phyloP scores from a whole-genome alignment of 2,329 filamentous ascomycete species.

The Gliomastix tumulicola region DNA sequence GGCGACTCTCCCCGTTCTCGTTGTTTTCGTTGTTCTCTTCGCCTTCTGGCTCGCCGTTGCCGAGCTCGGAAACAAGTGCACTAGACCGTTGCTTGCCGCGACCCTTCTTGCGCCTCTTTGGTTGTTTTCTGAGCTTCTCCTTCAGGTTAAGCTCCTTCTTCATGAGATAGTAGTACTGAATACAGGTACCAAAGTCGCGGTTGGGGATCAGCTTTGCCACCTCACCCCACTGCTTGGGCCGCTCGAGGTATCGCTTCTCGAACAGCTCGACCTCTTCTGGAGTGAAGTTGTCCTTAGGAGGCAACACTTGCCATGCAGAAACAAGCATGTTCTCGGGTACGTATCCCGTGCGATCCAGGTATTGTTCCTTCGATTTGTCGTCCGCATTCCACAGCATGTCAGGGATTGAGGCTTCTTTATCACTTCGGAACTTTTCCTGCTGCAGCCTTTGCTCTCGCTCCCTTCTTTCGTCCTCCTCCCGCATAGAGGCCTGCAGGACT shows the following conservation, averaged over 20 bases:
- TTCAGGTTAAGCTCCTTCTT: constrained; percentile 71
- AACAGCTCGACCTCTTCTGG: constrained; percentile 63
- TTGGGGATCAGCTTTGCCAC: constrained; percentile 61
- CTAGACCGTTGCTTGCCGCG: constrained; percentile 54
- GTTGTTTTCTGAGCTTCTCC: constrained; percentile 63
- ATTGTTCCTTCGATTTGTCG: constrained; percentile 51
- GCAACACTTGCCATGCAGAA: constrained; percentile 63
- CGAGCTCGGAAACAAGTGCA: constrained; percentile 60
- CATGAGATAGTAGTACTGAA: constrained; percentile 80
- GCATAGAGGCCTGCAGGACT: constrained; percentile 64
- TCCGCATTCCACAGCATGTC: constrained; percentile 59
- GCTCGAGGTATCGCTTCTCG: constrained; percentile 67
- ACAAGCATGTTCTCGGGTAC: constrained; percentile 61
- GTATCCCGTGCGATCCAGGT: constrained; percentile 59
- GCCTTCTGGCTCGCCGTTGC: constrained; percentile 49
- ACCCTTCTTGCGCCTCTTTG: constrained; percentile 49
- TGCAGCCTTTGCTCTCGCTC: constrained; percentile 59
- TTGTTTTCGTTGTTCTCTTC: constrained; percentile 51
- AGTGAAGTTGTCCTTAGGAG: constrained; percentile 68
- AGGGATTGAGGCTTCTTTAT: constrained; percentile 71
- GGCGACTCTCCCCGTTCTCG: constrained; percentile 53
- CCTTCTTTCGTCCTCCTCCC: constrained; percentile 62
- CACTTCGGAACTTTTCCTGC: constrained; percentile 64
- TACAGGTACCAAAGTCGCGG: constrained; percentile 71
- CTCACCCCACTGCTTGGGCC: constrained; percentile 76